Evolutionary conservation across 768 basidiomycete species (phyloP).

Genomic region (Pleurotus salmoneostramineus): DNA sequence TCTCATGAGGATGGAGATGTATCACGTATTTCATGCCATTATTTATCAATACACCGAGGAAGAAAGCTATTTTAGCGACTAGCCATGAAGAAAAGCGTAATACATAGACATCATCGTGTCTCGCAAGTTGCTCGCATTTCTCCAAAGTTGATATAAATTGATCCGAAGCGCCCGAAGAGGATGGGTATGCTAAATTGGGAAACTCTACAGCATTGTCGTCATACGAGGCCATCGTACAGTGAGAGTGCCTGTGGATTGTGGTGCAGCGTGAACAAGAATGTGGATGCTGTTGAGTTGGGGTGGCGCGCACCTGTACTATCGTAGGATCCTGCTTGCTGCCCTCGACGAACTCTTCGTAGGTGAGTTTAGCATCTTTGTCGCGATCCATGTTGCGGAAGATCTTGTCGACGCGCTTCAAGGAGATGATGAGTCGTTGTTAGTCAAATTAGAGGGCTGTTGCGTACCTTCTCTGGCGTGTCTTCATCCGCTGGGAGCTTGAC

Average conservation of each 20-base stretch:
- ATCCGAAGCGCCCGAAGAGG: constrained; percentile 7
- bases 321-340: constrained; percentile 99
- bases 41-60: constrained; percentile 14
- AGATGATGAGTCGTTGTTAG: constrained; percentile 8
- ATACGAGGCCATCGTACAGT: constrained; percentile 92
- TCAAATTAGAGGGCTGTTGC: constrained; percentile 9
- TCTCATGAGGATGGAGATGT: constrained; percentile 23
- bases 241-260: constrained; percentile 70
- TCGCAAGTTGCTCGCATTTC: neutral
- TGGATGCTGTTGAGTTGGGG: constrained; percentile 5
- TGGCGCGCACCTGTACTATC: constrained; percentile 82
- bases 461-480: constrained; percentile 98
- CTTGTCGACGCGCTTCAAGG: constrained; percentile 88
- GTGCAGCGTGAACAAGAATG: constrained; percentile 7
- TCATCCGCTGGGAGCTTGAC: constrained; percentile 97
- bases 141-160: neutral
- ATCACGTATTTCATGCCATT: constrained; percentile 1
- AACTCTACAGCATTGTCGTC: constrained; percentile 18
- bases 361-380: constrained; percentile 89
- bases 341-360: constrained; percentile 97
- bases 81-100: constrained; percentile 6
- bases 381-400: constrained; percentile 98
- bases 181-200: constrained; percentile 6
- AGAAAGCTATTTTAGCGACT: neutral
- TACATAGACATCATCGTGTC: neutral